Percentiles rank a stretch among this genome's conserved stretches.
These are phyloP conservation scores for Ensete ventricosum DNA, from an alignment of 176 grass and related monocot genomes.

Conservation along the genomic window DNA sequence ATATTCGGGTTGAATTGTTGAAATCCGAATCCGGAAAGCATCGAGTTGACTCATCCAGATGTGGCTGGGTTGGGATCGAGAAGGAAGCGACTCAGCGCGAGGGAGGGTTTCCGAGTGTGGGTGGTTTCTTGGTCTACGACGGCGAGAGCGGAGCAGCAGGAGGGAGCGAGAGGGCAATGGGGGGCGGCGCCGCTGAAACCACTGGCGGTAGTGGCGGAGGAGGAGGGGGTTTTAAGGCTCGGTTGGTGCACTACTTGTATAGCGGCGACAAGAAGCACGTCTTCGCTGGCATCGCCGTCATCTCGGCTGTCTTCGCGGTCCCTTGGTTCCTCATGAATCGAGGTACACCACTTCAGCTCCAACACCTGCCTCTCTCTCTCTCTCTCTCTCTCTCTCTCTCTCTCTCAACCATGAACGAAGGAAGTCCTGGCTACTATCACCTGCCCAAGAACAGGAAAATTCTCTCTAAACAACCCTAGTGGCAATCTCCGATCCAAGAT, in stretches of 20 bases:
- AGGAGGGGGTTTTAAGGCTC: conserved; percentile 2
- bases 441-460: too few relatives aligned
- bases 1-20: too few relatives aligned
- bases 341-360: conserved; percentile 30
- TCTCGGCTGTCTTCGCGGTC: conserved; percentile 55
- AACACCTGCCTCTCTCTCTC: background rate
- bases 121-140: too few relatives aligned
- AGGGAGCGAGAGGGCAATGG: background rate
- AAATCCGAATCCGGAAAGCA: too few relatives aligned
- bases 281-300: conserved; percentile 60
- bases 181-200: background rate
- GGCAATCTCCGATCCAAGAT: too few relatives aligned
- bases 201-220: background rate
- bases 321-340: conserved; percentile 76
- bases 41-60: too few relatives aligned
- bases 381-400: background rate
- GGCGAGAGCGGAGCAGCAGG: too few relatives aligned
- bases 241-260: conserved; percentile 66
- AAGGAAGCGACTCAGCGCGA: too few relatives aligned
- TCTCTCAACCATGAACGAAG: background rate
- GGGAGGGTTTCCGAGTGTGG: too few relatives aligned
- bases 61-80: too few relatives aligned
- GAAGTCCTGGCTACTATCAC: too few relatives aligned
- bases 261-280: conserved; percentile 96
- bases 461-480: too few relatives aligned